Evolutionary conservation across 2,329 filamentous ascomycete species (phyloP).

Genomic region (Ophiostoma triangulosporum): DNA sequence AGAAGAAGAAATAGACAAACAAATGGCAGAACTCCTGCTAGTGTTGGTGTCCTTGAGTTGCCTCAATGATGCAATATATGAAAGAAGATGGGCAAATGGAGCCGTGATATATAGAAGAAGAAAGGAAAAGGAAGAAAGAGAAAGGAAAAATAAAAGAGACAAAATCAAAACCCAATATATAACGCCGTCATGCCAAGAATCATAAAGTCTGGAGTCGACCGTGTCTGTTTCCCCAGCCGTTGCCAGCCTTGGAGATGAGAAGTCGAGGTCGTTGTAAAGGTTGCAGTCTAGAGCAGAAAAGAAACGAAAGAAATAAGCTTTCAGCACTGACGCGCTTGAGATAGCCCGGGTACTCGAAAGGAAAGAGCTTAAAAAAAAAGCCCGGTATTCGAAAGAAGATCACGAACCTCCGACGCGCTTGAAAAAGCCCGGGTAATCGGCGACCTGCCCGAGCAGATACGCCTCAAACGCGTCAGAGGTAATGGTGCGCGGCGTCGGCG

Average conservation of each 20-base stretch:
- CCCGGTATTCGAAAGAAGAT: too few relatives aligned
- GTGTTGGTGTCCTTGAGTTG: conserved; percentile 6
- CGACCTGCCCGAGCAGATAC: conserved; percentile 24
- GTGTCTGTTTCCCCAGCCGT: background rate
- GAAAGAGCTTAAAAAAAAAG: too few relatives aligned
- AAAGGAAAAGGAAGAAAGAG: background rate
- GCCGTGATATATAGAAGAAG: background rate
- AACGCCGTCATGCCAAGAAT: background rate
- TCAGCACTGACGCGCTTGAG: background rate
- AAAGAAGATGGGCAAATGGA: background rate
- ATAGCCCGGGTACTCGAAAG: too few relatives aligned
- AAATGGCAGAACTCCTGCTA: background rate
- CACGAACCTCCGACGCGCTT: background rate
- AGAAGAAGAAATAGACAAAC: background rate
- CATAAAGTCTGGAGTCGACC: background rate
- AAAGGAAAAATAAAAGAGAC: background rate
- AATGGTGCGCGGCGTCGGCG: conserved; percentile 20
- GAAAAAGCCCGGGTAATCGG: conserved; percentile 22
- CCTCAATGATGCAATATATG: conserved; percentile 9
- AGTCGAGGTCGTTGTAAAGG: background rate
- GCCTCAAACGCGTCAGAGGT: conserved; percentile 27
- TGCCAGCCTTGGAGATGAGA: background rate
- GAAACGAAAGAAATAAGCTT: background rate
- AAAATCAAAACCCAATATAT: too few relatives aligned
- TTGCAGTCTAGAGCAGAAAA: background rate